These are phyloP conservation scores for Torulaspora quercuum DNA, from an alignment of 805 yeast genomes.

Conservation along the genomic window DNA sequence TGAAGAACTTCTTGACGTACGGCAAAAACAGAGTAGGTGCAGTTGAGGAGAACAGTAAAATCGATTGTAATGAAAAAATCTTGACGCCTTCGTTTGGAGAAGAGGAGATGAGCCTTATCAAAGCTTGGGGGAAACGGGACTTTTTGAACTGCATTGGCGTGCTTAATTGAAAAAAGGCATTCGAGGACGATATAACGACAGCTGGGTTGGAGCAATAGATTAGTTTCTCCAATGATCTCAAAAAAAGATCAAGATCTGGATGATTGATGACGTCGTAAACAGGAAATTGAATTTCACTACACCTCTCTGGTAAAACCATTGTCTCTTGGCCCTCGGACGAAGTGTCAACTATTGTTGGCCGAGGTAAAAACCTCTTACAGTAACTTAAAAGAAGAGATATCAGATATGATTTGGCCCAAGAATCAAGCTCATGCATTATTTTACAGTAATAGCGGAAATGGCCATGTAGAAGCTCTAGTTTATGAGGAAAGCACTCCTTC, in stretches of 20 bases:
- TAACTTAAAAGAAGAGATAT: constrained; percentile 67
- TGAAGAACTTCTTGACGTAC: constrained; percentile 48
- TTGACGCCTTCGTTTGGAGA: constrained; percentile 37
- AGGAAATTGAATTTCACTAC: constrained; percentile 39
- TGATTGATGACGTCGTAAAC: constrained; percentile 46
- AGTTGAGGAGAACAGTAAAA: constrained; percentile 37
- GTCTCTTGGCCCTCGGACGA: constrained; percentile 25
- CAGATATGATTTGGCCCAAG: constrained; percentile 61
- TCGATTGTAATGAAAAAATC: constrained; percentile 45
- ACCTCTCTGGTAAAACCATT: constrained; percentile 44
- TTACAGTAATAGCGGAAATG: constrained; percentile 58
- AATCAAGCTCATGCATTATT: constrained; percentile 53
- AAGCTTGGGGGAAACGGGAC: constrained; percentile 47
- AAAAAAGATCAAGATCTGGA: constrained; percentile 54
- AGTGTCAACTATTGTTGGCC: constrained; percentile 45
- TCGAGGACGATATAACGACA: constrained; percentile 58
- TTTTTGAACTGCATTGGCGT: constrained; percentile 52
- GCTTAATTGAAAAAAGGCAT: constrained; percentile 54
- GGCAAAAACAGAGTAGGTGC: constrained; percentile 38
- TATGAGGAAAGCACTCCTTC: constrained; percentile 50
- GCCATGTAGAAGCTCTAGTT: constrained; percentile 66
- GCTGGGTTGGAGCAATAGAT: constrained; percentile 52
- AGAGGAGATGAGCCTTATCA: constrained; percentile 43
- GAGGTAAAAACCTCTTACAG: constrained; percentile 54
- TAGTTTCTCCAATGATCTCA: constrained; percentile 46